phyloP scores from a whole-genome alignment of 306 rosid genomes.

The Fragaria ananassa region DNA sequence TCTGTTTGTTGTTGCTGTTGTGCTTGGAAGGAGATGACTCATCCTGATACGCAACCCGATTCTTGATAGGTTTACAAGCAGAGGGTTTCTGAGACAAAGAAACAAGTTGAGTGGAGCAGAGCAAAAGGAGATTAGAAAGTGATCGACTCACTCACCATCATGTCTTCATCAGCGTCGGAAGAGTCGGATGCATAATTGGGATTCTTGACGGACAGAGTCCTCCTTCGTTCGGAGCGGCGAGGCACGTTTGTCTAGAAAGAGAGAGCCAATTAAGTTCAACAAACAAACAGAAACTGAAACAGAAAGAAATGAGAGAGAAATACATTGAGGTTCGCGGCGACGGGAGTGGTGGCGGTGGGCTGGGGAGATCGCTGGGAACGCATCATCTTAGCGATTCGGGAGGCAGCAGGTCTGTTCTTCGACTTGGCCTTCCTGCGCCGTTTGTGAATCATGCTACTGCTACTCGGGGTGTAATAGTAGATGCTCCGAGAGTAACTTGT shows the following conservation, averaged over 20 bases:
- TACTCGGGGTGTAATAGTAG: constrained; percentile 36
- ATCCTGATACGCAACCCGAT: constrained; percentile 43
- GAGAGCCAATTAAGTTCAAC: too few relatives aligned
- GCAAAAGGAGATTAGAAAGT: too few relatives aligned
- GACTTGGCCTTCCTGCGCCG: constrained; percentile 50
- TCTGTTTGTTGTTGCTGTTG: constrained; percentile 27
- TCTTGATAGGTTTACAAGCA: constrained; percentile 38
- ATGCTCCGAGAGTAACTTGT: constrained; percentile 42
- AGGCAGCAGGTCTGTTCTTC: constrained; percentile 74
- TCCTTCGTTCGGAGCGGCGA: constrained; percentile 74
- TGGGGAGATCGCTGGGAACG: background rate
- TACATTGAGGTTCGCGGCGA: constrained; percentile 3
- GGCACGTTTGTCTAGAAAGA: constrained; percentile 50
- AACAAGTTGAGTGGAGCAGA: too few relatives aligned
- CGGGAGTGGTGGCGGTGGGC: background rate
- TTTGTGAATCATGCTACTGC: constrained; percentile 26
- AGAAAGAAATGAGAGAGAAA: background rate
- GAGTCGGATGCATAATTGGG: constrained; percentile 47
- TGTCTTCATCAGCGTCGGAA: constrained; percentile 68
- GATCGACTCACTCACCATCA: constrained; percentile 31
- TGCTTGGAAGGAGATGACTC: constrained; percentile 38
- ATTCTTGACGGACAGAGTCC: constrained; percentile 45
- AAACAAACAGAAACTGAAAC: too few relatives aligned
- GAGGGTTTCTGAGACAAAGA: constrained; percentile 51
- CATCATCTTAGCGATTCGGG: constrained; percentile 68